Base-by-base conservation (phyloP, 176 grass and related monocot species). In the Tillandsia fasciculata region DNA sequence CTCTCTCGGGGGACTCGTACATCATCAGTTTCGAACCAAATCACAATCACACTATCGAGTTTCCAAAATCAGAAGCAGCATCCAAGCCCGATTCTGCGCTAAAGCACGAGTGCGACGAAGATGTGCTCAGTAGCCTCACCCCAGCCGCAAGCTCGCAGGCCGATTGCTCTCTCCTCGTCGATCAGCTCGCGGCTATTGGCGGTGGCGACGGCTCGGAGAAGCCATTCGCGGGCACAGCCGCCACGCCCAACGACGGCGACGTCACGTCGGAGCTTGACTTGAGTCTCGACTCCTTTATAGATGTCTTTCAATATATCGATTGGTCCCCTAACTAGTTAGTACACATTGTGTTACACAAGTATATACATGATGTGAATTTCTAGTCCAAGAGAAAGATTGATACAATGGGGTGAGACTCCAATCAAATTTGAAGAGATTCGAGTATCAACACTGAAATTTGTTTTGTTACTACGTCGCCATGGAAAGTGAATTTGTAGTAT, bases 21-120 rank as follows among this genome's bases (percentile, higher is more conserved):
- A 29, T 87, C 63, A 83, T 97, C 79, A 87, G 63, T 50, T 97
- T 97, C 59, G 74, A 65, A 42, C 11, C 75, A 23, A 15, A 11
- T 3, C 13, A 8, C 3, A 9, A 22, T 3, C 42, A 57, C 0
- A 56, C 68, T 9, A 51, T 48, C 12, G 15, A 12, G 14, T 49
- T n/a, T 10, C 1, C 47, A 6, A 24, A 9, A 51, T 13, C 53
- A 33, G 51, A 73, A 18, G 48, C 68, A 22, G 33, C 20, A 56
- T 78, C 77, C 26, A 23, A 15, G 29, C 56, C 17, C 50, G 1
- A 70, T 29, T 53, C 67, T 48, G 33, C 67, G 52, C 10, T 63
- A 49, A 70, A 68, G 74, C 74, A 70, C 57, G 83, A 74, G 69
- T 74, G 61, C 13, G 80, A 79, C 64, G 93, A 90, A 63, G 81